A percentile compares a stretch with the other conserved stretches of the same genome.
These are phyloP conservation scores for Udeniomyces megalosporus DNA, from an alignment of 768 basidiomycete species.

Conservation along the genomic window DNA sequence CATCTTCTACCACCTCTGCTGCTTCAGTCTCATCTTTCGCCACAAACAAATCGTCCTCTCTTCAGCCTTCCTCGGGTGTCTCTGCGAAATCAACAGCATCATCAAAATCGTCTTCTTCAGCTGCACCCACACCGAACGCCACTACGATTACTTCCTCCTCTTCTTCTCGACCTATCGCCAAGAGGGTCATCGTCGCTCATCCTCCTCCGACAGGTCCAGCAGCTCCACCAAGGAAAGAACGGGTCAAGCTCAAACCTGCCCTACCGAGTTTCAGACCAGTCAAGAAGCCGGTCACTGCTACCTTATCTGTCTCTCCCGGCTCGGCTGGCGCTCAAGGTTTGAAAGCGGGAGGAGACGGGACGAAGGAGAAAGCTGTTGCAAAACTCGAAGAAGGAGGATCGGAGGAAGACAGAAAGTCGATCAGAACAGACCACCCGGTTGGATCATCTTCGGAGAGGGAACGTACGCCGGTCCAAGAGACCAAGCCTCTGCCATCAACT, in stretches of 20 bases:
- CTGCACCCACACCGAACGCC: background rate
- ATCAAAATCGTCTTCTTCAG: background rate
- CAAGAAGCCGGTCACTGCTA: background rate
- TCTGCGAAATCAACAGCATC: background rate
- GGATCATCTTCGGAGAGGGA: too few relatives aligned
- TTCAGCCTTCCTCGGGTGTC: too few relatives aligned
- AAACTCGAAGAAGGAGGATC: too few relatives aligned
- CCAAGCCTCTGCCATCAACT: too few relatives aligned
- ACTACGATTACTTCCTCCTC: background rate
- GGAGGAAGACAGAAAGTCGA: too few relatives aligned
- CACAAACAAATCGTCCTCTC: too few relatives aligned
- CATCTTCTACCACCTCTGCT: background rate
- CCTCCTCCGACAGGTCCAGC: background rate
- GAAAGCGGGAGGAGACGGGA: too few relatives aligned
- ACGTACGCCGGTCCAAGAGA: too few relatives aligned
- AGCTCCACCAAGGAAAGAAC: background rate
- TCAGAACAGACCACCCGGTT: too few relatives aligned
- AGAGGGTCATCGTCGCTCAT: background rate
- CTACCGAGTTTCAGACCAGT: constrained; percentile 3
- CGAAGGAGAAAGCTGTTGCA: too few relatives aligned
- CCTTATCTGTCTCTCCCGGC: too few relatives aligned
- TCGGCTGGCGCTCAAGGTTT: too few relatives aligned
- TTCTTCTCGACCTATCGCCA: background rate
- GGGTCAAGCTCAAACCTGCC: constrained; percentile 9
- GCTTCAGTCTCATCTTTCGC: background rate